Evolutionary conservation across 2,329 filamentous ascomycete species (phyloP).

Genomic region (Clonostachys solani): DNA sequence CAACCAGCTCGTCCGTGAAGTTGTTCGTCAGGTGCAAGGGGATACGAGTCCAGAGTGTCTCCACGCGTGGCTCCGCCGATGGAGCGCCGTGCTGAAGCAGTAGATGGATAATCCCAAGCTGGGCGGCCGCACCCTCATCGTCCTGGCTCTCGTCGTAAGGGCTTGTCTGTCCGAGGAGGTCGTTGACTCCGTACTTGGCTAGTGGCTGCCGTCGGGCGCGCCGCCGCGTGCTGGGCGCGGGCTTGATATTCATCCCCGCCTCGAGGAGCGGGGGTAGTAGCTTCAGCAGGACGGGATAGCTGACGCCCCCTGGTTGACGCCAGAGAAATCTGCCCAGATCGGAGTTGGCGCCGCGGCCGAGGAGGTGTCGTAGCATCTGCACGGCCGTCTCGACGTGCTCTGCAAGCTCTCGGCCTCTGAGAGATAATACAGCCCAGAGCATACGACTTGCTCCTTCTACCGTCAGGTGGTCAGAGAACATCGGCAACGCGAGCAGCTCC

Average conservation of each 20-base stretch:
- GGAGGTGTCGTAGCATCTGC: not conserved
- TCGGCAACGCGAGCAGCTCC: not conserved
- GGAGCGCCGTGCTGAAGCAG: not conserved
- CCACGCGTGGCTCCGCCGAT: not conserved
- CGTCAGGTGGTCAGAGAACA: not conserved
- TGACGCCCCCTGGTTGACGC: not conserved
- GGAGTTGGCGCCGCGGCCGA: not conserved
- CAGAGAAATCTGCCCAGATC: not conserved
- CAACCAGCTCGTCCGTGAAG: not conserved
- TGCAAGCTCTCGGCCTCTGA: not conserved
- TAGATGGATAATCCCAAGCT: not conserved
- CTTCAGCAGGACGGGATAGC: not conserved
- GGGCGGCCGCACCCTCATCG: not conserved
- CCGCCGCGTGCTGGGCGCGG: not conserved
- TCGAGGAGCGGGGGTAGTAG: not conserved
- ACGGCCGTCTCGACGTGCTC: not conserved
- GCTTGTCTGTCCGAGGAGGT: not conserved
- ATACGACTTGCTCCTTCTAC: not conserved
- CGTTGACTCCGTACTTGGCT: not conserved
- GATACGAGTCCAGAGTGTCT: not conserved
- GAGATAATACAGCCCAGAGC: not conserved
- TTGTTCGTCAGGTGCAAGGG: not conserved
- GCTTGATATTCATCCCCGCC: not conserved
- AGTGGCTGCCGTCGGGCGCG: not conserved
- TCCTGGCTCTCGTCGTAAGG: not conserved